A percentile compares a stretch with the other conserved stretches of the same genome.
phyloP scores from a whole-genome alignment of 1,284 basidiomycete species.

The Cystobasidiaceae sp. region DNA sequence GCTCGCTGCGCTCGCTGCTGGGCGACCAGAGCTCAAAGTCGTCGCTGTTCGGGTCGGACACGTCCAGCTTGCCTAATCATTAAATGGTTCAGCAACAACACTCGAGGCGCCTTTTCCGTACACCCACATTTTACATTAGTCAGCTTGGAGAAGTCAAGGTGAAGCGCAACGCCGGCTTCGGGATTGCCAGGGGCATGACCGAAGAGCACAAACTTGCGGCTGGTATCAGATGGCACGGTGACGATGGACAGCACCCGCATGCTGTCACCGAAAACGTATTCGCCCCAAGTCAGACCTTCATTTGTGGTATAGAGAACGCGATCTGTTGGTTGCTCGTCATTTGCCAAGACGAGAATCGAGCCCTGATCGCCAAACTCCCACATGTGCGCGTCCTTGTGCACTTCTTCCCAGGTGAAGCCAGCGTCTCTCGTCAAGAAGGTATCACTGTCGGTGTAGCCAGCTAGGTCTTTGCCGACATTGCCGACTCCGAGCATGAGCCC shows the following conservation, averaged over 20 bases:
- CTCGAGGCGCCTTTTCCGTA: not conserved
- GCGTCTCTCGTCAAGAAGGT: constrained; percentile 95
- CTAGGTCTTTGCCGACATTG: constrained; percentile 83
- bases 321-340: constrained; percentile 90
- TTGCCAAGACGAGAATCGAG: constrained; percentile 83
- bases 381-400: constrained; percentile 94
- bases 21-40: constrained; percentile 96
- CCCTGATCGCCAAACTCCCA: constrained; percentile 99
- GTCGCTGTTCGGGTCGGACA: constrained; percentile 68
- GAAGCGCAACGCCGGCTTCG: constrained; percentile 63
- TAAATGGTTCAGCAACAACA: constrained; percentile 28
- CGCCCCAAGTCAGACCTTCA: constrained; percentile 79
- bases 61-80: constrained; percentile 65
- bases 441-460: constrained; percentile 78
- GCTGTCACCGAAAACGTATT: constrained; percentile 77
- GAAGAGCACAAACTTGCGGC: constrained; percentile 81
- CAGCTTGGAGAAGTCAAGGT: constrained; percentile 82
- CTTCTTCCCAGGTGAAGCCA: constrained; percentile 96
- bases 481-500: constrained; percentile 94
- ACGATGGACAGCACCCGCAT: constrained; percentile 73
- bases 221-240: constrained; percentile 85
- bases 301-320: constrained; percentile 81
- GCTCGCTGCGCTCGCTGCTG: constrained; percentile 68
- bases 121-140: constrained; percentile 67
- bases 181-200: constrained; percentile 58